Evolutionary conservation across 2,329 filamentous ascomycete species (phyloP), one percentile per base, ranked within the genome.

Genomic region (Exophiala dermatitidis): DNA sequence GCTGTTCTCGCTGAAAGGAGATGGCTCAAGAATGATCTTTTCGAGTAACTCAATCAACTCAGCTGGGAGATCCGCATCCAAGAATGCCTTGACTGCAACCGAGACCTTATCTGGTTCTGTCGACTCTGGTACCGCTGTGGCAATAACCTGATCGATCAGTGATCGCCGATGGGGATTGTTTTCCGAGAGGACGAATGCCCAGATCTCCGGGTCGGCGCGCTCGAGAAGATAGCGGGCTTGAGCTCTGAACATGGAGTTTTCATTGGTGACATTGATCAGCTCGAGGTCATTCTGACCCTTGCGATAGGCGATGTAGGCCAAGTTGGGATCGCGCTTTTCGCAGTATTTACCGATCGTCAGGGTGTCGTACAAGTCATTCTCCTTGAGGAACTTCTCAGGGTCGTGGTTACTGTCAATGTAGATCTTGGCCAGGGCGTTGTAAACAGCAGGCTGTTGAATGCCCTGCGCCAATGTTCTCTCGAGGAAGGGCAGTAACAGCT

Each of bases 11-110:
- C 89, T 96, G 78, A 98, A 98, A 3, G 88, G 88, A 3, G 91
- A 95, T n/a, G 93, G 94, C 77, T 98, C 93, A n/a, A 98, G 77
- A 32, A 98, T 91, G 62, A 98, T 98, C 83, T 97, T 98, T 78
- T 98, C 94, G 12, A 98, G 80, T 36, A 98, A 82, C 71, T 98
- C 94, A 65, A 98, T 97, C 48, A 98, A 80, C 75, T 98, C 93
- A 3, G 85, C 84, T 5, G 93, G 93, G 62, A 98, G 78, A 66
- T 98, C 93, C 52, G 87, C 88, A 61, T 86, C 84, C 49, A 98
- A 82, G 77, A 98, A 95, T 40, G 90, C 85, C 65, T 94, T 86
- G 53, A 98, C 93, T 45, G 93, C 93, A 61, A 96, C 81, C 0
- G 89, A 95, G 33, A 98, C 93, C 76, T 95, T 94, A 66, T 93